These are phyloP conservation scores for Cydonia oblonga DNA, from an alignment of 331 rosid species.

Conservation along the genomic window DNA sequence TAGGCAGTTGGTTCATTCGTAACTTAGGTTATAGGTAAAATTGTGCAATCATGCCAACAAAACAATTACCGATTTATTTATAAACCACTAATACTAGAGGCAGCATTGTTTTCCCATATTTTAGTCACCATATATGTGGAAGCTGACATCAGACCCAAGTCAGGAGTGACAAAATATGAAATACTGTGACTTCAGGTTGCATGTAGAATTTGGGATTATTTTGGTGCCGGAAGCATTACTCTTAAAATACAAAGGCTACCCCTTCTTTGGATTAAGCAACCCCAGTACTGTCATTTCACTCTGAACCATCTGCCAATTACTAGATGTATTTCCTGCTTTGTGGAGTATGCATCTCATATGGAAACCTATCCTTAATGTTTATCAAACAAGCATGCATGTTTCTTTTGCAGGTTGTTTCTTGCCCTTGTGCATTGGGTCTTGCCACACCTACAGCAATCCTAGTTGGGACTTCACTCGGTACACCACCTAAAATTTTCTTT, in stretches of 20 bases:
- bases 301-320: background rate
- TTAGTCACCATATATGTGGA: slow-evolving; percentile 11
- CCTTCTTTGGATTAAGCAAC: background rate
- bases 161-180: background rate
- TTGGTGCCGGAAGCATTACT: background rate
- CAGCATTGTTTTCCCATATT: slow-evolving; percentile 24
- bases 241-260: background rate
- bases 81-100: background rate
- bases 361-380: background rate
- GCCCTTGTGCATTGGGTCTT: slow-evolving; percentile 97
- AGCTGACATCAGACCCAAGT: background rate
- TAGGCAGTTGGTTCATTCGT: background rate
- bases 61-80: background rate
- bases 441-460: slow-evolving; percentile 98
- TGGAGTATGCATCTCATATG: background rate
- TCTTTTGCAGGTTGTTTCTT: slow-evolving; percentile 77
- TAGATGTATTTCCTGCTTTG: background rate
- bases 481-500: slow-evolving; percentile 9
- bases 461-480: slow-evolving; percentile 96
- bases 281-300: background rate
- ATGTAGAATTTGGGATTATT: background rate
- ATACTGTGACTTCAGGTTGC: background rate
- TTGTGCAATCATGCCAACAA: background rate
- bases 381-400: background rate
- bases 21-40: background rate